Base-by-base conservation (phyloP, 805 yeast species). In the Saturnispora gosingensis region DNA sequence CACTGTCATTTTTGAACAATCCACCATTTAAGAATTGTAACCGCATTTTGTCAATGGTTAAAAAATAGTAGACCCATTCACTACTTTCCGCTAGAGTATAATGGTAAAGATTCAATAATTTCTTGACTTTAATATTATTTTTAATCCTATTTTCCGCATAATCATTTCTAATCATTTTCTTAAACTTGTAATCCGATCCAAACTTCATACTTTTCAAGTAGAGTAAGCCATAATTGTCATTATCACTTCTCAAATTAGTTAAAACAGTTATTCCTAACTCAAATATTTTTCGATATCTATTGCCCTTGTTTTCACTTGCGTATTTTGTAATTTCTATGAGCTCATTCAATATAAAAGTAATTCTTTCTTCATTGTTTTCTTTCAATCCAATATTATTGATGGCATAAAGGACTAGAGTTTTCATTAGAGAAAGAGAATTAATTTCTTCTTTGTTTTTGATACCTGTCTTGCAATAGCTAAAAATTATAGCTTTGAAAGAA, bases 21-120 rank as follows among this genome's bases (percentile, higher is more conserved):
- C 65, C 66, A 55, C 80, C 62, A 57, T 81, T 82, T 10, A 85
- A 71, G 30, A 87, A 60, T 59, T 86, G 95, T 0, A 87, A 78
- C 58, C 88, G 81, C 50, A 85, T 72, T 63, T 84, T 88, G 0
- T 85, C 78, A 72, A 83, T 70, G 1, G 81, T 64, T 59, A 72
- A 83, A 0, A 89, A 80, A 62, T 82, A 86, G 0, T 80, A 62
- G 55, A 84, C 91, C 93, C 91, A 86, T 53, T 78, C 76, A 11
- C 75, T 67, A 42, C 80, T 82, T 4, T 71, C 70, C 16, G 73
- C 75, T 56, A 85, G 61, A 1, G 82, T 70, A 8, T 68, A 11
- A 53, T 77, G 75, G 16, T 77, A 70, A 39, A 81, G 81, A 3
- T 71, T 69, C 11, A 75, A 75, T 56, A 85, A 60, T 0, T 82